Percentiles rank a stretch among this genome's conserved stretches.
Conservation (phyloP, 2,329 filamentous ascomycete species). For the Phoma sp. region DNA sequence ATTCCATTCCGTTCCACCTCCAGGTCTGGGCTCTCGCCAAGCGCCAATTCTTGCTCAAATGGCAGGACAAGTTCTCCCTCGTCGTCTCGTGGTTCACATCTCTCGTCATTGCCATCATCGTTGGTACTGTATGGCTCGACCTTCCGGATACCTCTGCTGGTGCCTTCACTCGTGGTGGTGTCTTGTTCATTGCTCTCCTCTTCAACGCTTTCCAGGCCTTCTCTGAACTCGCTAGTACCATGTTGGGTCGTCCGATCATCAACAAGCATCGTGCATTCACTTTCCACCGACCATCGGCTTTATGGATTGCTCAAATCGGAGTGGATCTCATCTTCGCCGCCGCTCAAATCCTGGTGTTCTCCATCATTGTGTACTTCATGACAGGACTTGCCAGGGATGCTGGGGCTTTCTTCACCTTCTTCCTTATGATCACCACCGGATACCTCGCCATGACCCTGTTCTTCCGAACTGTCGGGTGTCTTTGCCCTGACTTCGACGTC, state of each 20-base stretch:
- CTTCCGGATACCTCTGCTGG: conserved; percentile 69
- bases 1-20: conserved; percentile 81
- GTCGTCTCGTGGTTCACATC: conserved; percentile 74
- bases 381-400: conserved; percentile 55
- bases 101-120: conserved; percentile 77
- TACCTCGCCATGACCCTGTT: conserved; percentile 56
- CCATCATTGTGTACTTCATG: conserved; percentile 61
- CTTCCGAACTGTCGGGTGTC: conserved; percentile 62
- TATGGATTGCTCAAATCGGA: conserved; percentile 84
- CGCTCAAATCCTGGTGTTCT: conserved; percentile 66
- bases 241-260: conserved; percentile 78
- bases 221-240: conserved; percentile 75
- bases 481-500: conserved; percentile 83
- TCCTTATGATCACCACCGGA: conserved; percentile 52
- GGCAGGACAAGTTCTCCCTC: conserved; percentile 83
- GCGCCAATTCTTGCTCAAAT: conserved; percentile 83
- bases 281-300: conserved; percentile 80
- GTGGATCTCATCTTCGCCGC: conserved; percentile 78
- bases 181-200: conserved; percentile 79
- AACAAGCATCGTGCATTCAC: conserved; percentile 87
- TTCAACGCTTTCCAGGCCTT: conserved; percentile 92
- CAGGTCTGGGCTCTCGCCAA: conserved; percentile 86
- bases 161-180: conserved; percentile 81
- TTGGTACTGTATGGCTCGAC: conserved; percentile 80
- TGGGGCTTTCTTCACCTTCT: conserved; percentile 58